Base-by-base conservation (phyloP, 495 filamentous ascomycete species). In the Penicillium dipodomyicola region DNA sequence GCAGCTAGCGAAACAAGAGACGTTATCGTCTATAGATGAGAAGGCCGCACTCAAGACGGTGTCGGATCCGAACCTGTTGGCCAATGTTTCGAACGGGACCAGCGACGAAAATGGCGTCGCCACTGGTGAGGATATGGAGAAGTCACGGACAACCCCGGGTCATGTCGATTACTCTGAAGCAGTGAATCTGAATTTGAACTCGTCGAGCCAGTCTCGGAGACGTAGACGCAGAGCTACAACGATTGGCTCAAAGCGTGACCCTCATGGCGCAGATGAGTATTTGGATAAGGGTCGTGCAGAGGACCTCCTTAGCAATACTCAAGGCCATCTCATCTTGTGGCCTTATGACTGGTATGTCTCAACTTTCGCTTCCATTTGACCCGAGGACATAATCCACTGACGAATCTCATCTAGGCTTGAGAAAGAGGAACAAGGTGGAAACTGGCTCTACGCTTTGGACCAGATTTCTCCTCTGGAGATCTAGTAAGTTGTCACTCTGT, bases 371-470 rank as follows among this genome's bases (percentile, higher is more conserved):
- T n/a, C n/a, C n/a, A n/a, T n/a, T n/a, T n/a, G n/a, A n/a, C n/a
- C n/a, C n/a, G n/a, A n/a, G n/a, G n/a, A n/a, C n/a, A n/a, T n/a
- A n/a, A n/a, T n/a, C n/a, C n/a, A 48, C 49, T 63, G 30, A 56
- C 23, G 7, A 23, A 46, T 20, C 10, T 25, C 30, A 17, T 60
- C 41, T 55, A 84, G 81, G 85, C 82, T 98, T 46, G 82, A 82
- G 51, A 87, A 86, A 62, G 95, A 97, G 73, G 94, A 97, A 75
- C 83, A 86, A 62, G 90, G 88, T 59, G 91, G 91, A 39, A 96
- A 96, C 68, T 98, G 95, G 95, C 83, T 97, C 46, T 97, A 97
- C 71, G 90, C 90, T 71, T 87, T 97, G 45, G 94, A 98, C 70
- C 88, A 94, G 66, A 84, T 98, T 68, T 95, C 94, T 60, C 94